Percentiles rank a stretch among this genome's conserved stretches.
Conservation (phyloP, 2,329 filamentous ascomycete genomes). For the Cercospora citrullina region DNA sequence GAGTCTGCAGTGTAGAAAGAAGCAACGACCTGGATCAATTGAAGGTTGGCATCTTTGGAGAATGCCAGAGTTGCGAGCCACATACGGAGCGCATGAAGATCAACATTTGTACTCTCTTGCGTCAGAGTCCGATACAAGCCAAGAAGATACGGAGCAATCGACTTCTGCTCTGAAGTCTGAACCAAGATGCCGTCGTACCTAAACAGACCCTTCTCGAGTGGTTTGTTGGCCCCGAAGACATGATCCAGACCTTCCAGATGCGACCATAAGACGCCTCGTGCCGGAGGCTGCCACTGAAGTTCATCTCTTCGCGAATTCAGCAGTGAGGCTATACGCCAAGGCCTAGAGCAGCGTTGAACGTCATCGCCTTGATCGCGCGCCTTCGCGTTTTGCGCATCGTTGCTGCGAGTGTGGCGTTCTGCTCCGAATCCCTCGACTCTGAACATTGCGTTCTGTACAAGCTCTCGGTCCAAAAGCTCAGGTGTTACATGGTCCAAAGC, state of each 20-base stretch:
- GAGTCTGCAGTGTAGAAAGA: background rate
- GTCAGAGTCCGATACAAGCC: constrained; percentile 16
- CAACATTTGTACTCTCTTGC: constrained; percentile 6
- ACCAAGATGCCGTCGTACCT: constrained; percentile 19
- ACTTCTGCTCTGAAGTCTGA: constrained; percentile 1
- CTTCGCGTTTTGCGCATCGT: constrained; percentile 33
- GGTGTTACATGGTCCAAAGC: background rate
- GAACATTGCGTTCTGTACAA: constrained; percentile 9
- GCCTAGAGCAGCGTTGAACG: constrained; percentile 2
- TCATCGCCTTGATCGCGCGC: constrained; percentile 19
- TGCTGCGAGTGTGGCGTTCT: constrained; percentile 29
- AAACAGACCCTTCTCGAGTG: constrained; percentile 2
- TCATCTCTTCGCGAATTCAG: background rate
- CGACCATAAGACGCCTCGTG: constrained; percentile 6
- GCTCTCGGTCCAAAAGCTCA: constrained; percentile 15
- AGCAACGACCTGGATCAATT: constrained; percentile 45
- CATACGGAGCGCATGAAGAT: constrained; percentile 16
- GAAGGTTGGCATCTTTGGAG: constrained; percentile 41
- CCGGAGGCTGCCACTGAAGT: constrained; percentile 11
- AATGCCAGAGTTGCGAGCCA: constrained; percentile 47
- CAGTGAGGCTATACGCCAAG: constrained; percentile 7
- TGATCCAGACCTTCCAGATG: background rate
- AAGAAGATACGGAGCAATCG: constrained; percentile 16
- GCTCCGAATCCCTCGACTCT: constrained; percentile 38
- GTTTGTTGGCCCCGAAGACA: constrained; percentile 3